These are phyloP conservation scores for Parsonsia alboflavescens DNA, from an alignment of 257 asterid genomes.

Conservation along the genomic window DNA sequence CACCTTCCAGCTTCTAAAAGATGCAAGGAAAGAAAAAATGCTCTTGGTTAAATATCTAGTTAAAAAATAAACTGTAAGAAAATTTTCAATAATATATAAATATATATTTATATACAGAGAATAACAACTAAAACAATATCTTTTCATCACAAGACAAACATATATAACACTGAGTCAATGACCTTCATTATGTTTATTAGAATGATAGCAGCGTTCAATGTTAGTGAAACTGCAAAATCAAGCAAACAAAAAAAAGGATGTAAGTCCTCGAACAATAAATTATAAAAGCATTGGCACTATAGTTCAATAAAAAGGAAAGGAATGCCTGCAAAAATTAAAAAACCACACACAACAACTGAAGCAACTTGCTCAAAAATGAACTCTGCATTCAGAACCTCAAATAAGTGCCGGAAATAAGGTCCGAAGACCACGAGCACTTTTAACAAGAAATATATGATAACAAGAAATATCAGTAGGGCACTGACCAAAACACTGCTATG, in stretches of 20 bases:
- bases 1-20: constrained; percentile 28
- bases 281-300: neutral
- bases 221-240: constrained; percentile 8
- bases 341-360: too few species aligned
- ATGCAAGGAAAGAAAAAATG: neutral
- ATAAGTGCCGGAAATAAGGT: too few species aligned
- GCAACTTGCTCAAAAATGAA: too few species aligned
- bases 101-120: neutral
- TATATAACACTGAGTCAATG: neutral
- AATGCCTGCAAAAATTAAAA: too few species aligned
- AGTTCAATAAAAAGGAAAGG: too few species aligned
- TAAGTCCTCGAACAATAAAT: neutral
- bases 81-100: too few species aligned
- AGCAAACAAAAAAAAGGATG: neutral
- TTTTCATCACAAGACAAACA: too few species aligned
- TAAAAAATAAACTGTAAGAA: neutral
- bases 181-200: constrained; percentile 14
- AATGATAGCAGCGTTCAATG: neutral
- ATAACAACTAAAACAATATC: neutral
- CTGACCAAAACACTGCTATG: too few species aligned
- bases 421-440: too few species aligned
- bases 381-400: too few species aligned
- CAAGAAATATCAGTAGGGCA: too few species aligned
- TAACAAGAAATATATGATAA: too few species aligned
- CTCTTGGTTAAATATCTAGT: neutral